Conservation (phyloP, 1,284 basidiomycete genomes). For the Cystobasidium sp. region DNA sequence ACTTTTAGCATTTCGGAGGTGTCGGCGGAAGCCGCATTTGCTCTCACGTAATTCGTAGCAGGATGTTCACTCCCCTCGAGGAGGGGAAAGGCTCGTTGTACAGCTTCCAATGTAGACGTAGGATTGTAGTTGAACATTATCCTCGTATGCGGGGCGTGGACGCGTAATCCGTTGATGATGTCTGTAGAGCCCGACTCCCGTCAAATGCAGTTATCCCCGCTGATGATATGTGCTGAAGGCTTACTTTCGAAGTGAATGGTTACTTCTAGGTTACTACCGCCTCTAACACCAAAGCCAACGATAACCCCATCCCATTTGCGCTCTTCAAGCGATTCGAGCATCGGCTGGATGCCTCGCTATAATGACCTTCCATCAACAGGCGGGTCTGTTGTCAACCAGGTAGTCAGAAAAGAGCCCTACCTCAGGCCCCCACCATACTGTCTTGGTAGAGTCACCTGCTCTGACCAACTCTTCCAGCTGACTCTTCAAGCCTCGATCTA, state of each 20-base stretch:
- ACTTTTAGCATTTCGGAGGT: background rate
- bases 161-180: slow-evolving; percentile 16
- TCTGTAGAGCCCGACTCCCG: background rate
- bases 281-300: slow-evolving; percentile 26
- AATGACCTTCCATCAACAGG: background rate
- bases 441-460: slow-evolving; percentile 17
- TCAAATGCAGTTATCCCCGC: too few relatives aligned
- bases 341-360: slow-evolving; percentile 10
- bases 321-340: background rate
- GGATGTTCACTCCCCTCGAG: background rate
- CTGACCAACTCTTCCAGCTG: slow-evolving; percentile 22
- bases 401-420: background rate
- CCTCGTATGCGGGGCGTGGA: slow-evolving; percentile 5
- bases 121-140: slow-evolving; percentile 36
- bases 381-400: background rate
- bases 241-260: slow-evolving; percentile 34
- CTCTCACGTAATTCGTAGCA: slow-evolving; percentile 22
- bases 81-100: slow-evolving; percentile 23
- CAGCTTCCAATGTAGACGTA: slow-evolving; percentile 27
- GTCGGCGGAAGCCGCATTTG: background rate
- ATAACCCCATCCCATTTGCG: slow-evolving; percentile 33
- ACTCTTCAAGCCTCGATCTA: slow-evolving; percentile 20
- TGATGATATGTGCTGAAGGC: background rate
- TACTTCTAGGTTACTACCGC: background rate
- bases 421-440: slow-evolving; percentile 13